phyloP scores from a whole-genome alignment of 2,329 filamentous ascomycete species.

The Talaromyces amestolkiae region DNA sequence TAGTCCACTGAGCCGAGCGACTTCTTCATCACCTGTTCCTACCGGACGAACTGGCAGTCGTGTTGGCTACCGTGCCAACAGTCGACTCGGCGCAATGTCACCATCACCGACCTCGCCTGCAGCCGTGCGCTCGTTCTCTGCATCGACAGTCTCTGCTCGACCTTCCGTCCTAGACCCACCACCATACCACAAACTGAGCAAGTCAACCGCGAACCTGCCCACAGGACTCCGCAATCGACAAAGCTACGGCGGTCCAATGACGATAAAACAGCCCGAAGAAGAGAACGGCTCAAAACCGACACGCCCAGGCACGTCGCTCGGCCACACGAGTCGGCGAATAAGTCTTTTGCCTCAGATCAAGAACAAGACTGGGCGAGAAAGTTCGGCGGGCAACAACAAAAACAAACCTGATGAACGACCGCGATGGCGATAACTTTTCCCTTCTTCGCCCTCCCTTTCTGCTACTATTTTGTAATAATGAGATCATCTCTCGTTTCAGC shows the following conservation, averaged over 20 bases:
- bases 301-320: constrained; percentile 41
- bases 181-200: constrained; percentile 42
- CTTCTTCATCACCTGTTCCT: constrained; percentile 41
- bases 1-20: constrained; percentile 43
- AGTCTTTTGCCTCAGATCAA: constrained; percentile 44
- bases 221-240: constrained; percentile 38
- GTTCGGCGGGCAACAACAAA: constrained; percentile 12
- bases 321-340: constrained; percentile 38
- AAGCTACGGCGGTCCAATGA: constrained; percentile 37
- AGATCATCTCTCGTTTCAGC: neutral
- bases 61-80: constrained; percentile 31
- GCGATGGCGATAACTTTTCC: constrained; percentile 33
- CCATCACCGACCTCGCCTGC: constrained; percentile 28
- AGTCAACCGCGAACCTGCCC: constrained; percentile 25
- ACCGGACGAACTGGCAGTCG: constrained; percentile 34
- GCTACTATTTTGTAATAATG: neutral
- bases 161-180: constrained; percentile 39
- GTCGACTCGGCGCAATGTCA: constrained; percentile 31
- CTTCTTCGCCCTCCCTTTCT: neutral
- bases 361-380: constrained; percentile 24
- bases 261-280: constrained; percentile 29
- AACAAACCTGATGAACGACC: constrained; percentile 35
- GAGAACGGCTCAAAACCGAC: constrained; percentile 25
- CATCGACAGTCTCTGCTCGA: neutral
- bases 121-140: constrained; percentile 1